Evolutionary conservation across 495 filamentous ascomycete species (phyloP).

Genomic region (Penicillium longicatenatum): DNA sequence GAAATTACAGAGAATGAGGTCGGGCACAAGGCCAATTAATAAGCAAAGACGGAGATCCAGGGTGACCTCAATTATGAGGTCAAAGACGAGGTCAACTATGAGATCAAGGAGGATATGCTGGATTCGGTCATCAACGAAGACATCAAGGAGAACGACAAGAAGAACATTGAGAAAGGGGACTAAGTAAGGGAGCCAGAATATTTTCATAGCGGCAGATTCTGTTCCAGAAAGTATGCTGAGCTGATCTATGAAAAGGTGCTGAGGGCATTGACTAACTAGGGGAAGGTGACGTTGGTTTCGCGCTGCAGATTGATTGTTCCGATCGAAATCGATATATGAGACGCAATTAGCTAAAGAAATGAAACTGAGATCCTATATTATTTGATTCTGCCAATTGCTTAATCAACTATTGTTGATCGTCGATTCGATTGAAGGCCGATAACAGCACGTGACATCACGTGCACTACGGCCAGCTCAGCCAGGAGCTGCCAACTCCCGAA

Average conservation of each 20-base stretch:
- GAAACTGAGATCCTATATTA: too few relatives aligned
- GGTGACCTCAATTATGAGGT: neutral
- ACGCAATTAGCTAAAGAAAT: neutral
- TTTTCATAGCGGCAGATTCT: too few relatives aligned
- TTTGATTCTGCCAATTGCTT: too few relatives aligned
- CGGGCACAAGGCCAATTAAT: neutral
- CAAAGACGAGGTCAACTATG: neutral
- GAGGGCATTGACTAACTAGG: neutral
- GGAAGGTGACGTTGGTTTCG: neutral
- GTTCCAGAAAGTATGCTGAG: neutral
- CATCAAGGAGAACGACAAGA: neutral
- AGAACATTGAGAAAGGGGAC: neutral
- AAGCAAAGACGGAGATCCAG: neutral
- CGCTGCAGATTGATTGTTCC: neutral
- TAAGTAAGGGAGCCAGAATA: neutral
- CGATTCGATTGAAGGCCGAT: too few relatives aligned
- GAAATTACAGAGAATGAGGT: neutral
- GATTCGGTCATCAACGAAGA: neutral
- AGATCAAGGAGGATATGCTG: neutral
- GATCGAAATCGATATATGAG: neutral
- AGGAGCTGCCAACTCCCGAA: slow-evolving; percentile 16
- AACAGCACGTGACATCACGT: slow-evolving; percentile 25
- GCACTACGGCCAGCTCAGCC: slow-evolving; percentile 25
- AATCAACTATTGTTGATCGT: too few relatives aligned
- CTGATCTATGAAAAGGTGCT: neutral